Conservation (phyloP, 75 land plant genomes). For the Pinus tabuliformis region DNA sequence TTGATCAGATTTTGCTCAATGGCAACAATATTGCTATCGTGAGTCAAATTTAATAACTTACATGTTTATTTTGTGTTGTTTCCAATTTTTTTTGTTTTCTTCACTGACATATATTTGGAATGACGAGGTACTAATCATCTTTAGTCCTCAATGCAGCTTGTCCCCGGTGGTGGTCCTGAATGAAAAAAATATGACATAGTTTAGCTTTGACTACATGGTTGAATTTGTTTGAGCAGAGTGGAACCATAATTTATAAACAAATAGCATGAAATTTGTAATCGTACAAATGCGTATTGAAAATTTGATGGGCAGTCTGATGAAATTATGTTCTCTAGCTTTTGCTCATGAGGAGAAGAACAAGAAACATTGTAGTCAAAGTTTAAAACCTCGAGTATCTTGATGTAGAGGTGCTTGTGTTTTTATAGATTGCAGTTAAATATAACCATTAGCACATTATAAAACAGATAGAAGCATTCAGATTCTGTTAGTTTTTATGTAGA, state of each 20-base stretch:
- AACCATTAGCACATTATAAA: too few species aligned
- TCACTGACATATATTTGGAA: not conserved
- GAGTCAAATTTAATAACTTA: slow-evolving; percentile 20
- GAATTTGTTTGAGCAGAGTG: not conserved
- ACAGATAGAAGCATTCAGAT: too few species aligned
- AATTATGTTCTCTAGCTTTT: too few species aligned
- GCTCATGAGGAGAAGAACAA: too few species aligned
- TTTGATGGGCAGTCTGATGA: too few species aligned
- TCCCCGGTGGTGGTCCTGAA: slow-evolving; percentile 96
- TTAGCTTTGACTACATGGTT: not conserved
- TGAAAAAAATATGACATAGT: not conserved
- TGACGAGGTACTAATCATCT: not conserved
- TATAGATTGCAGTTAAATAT: too few species aligned
- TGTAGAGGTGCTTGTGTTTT: too few species aligned
- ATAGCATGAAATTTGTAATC: too few species aligned
- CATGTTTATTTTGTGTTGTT: not conserved
- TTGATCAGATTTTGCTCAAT: slow-evolving; percentile 94
- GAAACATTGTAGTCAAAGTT: too few species aligned
- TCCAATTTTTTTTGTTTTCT: not conserved
- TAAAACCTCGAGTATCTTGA: too few species aligned
- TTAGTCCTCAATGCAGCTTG: slow-evolving; percentile 53
- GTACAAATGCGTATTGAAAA: too few species aligned
- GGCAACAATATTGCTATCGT: slow-evolving; percentile 99
- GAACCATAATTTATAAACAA: not conserved
- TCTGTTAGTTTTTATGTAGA: too few species aligned